phyloP scores from a whole-genome alignment of 139 green algal species.

The Chlorella sp. region DNA sequence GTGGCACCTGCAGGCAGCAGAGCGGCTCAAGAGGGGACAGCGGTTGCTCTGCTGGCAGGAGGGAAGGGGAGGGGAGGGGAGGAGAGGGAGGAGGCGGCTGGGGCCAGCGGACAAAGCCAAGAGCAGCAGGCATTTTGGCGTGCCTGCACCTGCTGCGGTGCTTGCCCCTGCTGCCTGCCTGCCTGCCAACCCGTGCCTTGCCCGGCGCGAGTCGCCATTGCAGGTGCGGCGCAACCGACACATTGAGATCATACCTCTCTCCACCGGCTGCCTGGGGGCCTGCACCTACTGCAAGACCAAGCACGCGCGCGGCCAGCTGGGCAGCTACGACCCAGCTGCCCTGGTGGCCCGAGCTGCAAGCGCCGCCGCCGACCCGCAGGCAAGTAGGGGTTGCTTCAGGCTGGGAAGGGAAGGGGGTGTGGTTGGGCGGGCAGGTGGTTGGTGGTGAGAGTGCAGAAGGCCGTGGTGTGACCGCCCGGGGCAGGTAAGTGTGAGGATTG shows the following conservation, averaged over 20 bases:
- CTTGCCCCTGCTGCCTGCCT: no score
- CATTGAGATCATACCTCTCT: conserved; percentile 95
- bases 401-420: neutral
- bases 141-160: no score
- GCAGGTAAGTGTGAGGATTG: no score
- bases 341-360: conserved; percentile 65
- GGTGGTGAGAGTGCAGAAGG: neutral
- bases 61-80: no score
- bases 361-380: conserved; percentile 28
- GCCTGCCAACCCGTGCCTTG: no score
- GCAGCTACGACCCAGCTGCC: conserved; percentile 70
- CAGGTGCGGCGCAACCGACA: conserved; percentile 86
- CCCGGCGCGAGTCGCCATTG: neutral
- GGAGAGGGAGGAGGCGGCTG: neutral
- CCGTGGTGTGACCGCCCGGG: no score
- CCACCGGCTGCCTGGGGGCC: conserved; percentile 80
- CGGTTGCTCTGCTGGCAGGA: no score
- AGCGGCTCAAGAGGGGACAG: no score
- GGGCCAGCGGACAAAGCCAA: no score
- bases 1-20: no score
- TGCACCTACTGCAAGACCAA: conserved; percentile 99
- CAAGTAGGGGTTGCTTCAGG: neutral
- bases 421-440: neutral
- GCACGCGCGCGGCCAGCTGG: conserved; percentile 88
- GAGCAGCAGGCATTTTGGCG: no score